These are phyloP conservation scores for Pseudocercospora fuligena DNA, from an alignment of 2,329 filamentous ascomycete genomes.

Conservation along the genomic window DNA sequence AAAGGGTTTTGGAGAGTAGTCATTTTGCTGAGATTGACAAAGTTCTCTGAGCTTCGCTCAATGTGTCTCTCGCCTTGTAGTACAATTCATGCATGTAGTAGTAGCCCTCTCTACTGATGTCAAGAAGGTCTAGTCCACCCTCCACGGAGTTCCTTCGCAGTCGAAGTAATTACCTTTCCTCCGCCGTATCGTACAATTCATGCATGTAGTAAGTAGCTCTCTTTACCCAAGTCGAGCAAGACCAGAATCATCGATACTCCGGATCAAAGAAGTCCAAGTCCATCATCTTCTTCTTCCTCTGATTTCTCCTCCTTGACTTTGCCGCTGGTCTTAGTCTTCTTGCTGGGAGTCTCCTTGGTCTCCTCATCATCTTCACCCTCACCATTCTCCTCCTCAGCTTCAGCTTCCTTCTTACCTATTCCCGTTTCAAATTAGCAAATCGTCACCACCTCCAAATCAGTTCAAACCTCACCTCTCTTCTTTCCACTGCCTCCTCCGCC, in stretches of 20 bases:
- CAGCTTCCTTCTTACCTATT: slow-evolving; percentile 6
- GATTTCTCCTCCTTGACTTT: slow-evolving; percentile 28
- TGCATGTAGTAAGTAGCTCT: neutral
- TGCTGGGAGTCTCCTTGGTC: slow-evolving; percentile 18
- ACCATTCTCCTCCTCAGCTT: slow-evolving; percentile 16
- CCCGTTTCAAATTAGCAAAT: neutral
- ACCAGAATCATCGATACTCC: neutral
- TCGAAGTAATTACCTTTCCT: too few relatives aligned
- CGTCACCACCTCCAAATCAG: neutral
- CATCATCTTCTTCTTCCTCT: slow-evolving; percentile 21
- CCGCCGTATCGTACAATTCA: too few relatives aligned
- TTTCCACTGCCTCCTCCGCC: neutral
- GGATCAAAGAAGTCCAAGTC: neutral
- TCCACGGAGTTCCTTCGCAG: too few relatives aligned
- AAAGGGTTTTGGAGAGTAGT: neutral
- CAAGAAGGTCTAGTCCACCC: too few relatives aligned
- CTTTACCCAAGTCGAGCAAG: neutral
- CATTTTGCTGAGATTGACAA: neutral
- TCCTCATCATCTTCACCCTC: slow-evolving; percentile 25
- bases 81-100: neutral
- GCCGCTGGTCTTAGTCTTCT: slow-evolving; percentile 16
- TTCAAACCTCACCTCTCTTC: neutral
- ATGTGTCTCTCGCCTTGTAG: neutral
- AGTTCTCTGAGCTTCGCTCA: neutral
- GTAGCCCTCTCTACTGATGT: too few relatives aligned